A percentile compares a stretch with the other conserved stretches of the same genome.
These are phyloP conservation scores for Barnettozyma siamensis DNA, from an alignment of 805 yeast genomes.

Conservation along the genomic window DNA sequence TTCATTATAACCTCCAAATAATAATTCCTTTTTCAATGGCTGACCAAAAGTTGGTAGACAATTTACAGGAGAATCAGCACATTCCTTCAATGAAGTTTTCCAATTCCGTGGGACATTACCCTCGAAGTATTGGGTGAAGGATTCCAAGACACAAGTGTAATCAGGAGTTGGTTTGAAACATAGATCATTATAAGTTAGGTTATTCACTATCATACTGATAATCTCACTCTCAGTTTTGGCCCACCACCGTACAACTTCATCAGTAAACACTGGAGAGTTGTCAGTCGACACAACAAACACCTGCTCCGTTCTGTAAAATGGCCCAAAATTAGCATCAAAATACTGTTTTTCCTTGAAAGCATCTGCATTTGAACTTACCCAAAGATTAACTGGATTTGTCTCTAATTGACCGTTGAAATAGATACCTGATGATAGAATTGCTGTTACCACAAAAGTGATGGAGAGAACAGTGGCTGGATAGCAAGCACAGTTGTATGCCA, in stretches of 20 bases:
- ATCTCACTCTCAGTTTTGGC: slow-evolving; percentile 65
- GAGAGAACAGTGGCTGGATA: slow-evolving; percentile 52
- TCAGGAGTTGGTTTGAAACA: slow-evolving; percentile 83
- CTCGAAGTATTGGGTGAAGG: slow-evolving; percentile 84
- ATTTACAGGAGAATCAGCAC: slow-evolving; percentile 78
- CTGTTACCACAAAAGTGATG: slow-evolving; percentile 34
- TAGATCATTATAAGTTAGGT: slow-evolving; percentile 47
- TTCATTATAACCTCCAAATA: slow-evolving; percentile 56
- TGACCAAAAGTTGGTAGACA: slow-evolving; percentile 90
- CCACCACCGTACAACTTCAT: slow-evolving; percentile 83
- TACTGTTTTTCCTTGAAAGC: slow-evolving; percentile 61
- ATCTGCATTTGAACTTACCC: slow-evolving; percentile 81
- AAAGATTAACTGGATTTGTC: slow-evolving; percentile 71
- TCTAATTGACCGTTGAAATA: slow-evolving; percentile 53
- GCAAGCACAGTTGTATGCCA: slow-evolving; percentile 56
- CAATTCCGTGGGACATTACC: slow-evolving; percentile 59
- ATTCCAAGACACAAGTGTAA: slow-evolving; percentile 71
- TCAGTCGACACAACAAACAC: slow-evolving; percentile 59
- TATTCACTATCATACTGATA: slow-evolving; percentile 27
- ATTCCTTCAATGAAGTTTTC: slow-evolving; percentile 46
- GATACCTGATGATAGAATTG: slow-evolving; percentile 48
- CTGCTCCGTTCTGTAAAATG: slow-evolving; percentile 87
- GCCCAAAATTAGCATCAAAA: slow-evolving; percentile 82
- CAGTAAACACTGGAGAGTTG: slow-evolving; percentile 64
- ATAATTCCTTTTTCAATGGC: slow-evolving; percentile 66